Conservation (phyloP, 306 rosid genomes). For the Rosa lucieae region DNA sequence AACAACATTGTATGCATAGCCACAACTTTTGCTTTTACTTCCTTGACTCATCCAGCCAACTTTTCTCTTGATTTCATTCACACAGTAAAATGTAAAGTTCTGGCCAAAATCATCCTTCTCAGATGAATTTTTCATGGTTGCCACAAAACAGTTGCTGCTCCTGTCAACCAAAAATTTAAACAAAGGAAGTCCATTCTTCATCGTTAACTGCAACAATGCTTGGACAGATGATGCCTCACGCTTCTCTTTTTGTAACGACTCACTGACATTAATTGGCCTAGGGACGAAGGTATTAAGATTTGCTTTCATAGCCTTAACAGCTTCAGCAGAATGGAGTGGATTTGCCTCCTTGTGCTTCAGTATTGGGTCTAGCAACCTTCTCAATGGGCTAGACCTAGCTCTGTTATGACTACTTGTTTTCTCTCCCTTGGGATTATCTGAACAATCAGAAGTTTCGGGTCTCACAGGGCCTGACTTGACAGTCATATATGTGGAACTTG, state of each 20-base stretch:
- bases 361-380: slow-evolving; percentile 76
- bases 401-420: slow-evolving; percentile 58
- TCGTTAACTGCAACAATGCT: slow-evolving; percentile 68
- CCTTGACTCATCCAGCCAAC: slow-evolving; percentile 67
- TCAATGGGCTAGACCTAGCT: slow-evolving; percentile 66
- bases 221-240: slow-evolving; percentile 47
- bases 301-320: slow-evolving; percentile 34
- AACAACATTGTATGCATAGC: slow-evolving; percentile 60
- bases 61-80: slow-evolving; percentile 76
- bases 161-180: slow-evolving; percentile 59
- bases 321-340: slow-evolving; percentile 38
- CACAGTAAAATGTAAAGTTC: slow-evolving; percentile 64
- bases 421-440: slow-evolving; percentile 39
- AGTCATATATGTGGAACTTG: slow-evolving; percentile 45
- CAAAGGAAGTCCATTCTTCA: slow-evolving; percentile 73
- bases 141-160: slow-evolving; percentile 59
- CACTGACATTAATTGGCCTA: slow-evolving; percentile 32
- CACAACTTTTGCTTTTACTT: slow-evolving; percentile 54
- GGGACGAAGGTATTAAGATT: slow-evolving; percentile 34
- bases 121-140: slow-evolving; percentile 55
- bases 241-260: slow-evolving; percentile 43
- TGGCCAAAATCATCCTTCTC: slow-evolving; percentile 61
- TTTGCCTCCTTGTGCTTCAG: slow-evolving; percentile 55
- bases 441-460: slow-evolving; percentile 42
- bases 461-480: slow-evolving; percentile 72